Percentiles rank a stretch among this genome's conserved stretches.
These are phyloP conservation scores for Periconia sp. DNA, from an alignment of 2,329 filamentous ascomycete species.

Conservation along the genomic window DNA sequence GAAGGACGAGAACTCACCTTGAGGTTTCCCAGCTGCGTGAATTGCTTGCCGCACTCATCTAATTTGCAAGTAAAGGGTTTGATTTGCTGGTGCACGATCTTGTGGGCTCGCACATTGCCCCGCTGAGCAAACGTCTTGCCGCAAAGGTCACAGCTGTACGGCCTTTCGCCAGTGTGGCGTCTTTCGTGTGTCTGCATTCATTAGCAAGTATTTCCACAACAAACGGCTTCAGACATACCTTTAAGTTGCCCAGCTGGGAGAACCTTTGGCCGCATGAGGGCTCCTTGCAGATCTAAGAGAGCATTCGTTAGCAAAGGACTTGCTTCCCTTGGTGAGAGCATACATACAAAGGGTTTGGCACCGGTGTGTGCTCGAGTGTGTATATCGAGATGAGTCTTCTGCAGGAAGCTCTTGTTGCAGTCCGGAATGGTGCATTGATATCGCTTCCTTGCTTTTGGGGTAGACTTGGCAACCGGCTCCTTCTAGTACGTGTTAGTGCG, in stretches of 20 bases:
- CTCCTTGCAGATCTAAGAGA: slow-evolving; percentile 63
- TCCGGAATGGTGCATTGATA: slow-evolving; percentile 73
- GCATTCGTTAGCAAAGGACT: slow-evolving; percentile 3
- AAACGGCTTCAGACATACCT: slow-evolving; percentile 55
- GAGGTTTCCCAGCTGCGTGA: slow-evolving; percentile 87
- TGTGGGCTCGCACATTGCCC: slow-evolving; percentile 82
- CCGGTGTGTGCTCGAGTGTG: slow-evolving; percentile 88
- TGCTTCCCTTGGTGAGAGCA: neutral
- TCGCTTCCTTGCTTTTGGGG: slow-evolving; percentile 58
- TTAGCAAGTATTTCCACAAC: slow-evolving; percentile 12
- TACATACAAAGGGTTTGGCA: slow-evolving; percentile 80
- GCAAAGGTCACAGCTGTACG: slow-evolving; percentile 78
- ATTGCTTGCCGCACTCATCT: slow-evolving; percentile 82
- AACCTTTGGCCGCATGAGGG: slow-evolving; percentile 76
- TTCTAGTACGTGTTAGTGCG: slow-evolving; percentile 16
- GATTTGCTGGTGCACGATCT: slow-evolving; percentile 73
- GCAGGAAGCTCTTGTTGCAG: slow-evolving; percentile 81
- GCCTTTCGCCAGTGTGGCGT: slow-evolving; percentile 83
- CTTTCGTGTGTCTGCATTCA: slow-evolving; percentile 73
- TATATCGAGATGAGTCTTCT: slow-evolving; percentile 91
- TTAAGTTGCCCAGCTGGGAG: slow-evolving; percentile 87
- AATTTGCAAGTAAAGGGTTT: slow-evolving; percentile 82
- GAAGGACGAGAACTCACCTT: slow-evolving; percentile 60
- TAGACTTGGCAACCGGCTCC: slow-evolving; percentile 24
- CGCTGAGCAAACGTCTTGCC: slow-evolving; percentile 82